Base-by-base conservation (phyloP, 2,329 filamentous ascomycete genomes). In the Penicillium hordei region DNA sequence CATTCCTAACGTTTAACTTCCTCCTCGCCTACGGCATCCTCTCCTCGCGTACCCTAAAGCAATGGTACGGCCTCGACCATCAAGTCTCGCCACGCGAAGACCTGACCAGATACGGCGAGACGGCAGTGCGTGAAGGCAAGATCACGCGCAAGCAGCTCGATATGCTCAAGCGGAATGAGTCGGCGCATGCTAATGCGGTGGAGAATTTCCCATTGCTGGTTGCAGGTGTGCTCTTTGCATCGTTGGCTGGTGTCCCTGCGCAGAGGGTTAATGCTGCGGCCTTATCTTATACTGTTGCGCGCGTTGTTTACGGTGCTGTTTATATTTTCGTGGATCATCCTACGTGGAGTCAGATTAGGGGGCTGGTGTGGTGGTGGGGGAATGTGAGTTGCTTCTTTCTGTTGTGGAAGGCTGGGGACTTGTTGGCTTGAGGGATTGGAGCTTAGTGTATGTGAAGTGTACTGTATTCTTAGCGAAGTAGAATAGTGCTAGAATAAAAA, bases 71-170 rank as follows among this genome's bases (percentile, higher is more conserved):
- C 27, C 66, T 81, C 59, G 80, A 82, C 68, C 79, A 82, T 68
- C 77, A 82, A 45, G 72, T 67, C 23, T 76, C 73, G 39, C 80
- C 81, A 0, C 74, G 80, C 23, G 71, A 80, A 57, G 80, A 82
- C 61, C 67, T 82, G 3, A 61, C 56, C 50, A 79, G 78, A 61
- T 81, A 79, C 65, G 79, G 79, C 52, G 73, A 76, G 3, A 67
- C 65, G 6, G 77, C 78, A 9, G 74, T 81, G 17, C 66, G 64
- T 6, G 75, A 76, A 3, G 77, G 77, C 4, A 79, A 79, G 61
- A 69, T 82, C 43, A 79, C 75, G 0, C 72, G 71, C 38, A 60
- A 57, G 25, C 75, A 78, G 58, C 70, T 82, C 17, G 68, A 76
- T 3, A 77, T 75, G 69, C 64, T 82, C 19, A 73, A 72, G 49